These are phyloP conservation scores for Talaromyces nanjingensis DNA, from an alignment of 495 filamentous ascomycete species.

Conservation along the genomic window DNA sequence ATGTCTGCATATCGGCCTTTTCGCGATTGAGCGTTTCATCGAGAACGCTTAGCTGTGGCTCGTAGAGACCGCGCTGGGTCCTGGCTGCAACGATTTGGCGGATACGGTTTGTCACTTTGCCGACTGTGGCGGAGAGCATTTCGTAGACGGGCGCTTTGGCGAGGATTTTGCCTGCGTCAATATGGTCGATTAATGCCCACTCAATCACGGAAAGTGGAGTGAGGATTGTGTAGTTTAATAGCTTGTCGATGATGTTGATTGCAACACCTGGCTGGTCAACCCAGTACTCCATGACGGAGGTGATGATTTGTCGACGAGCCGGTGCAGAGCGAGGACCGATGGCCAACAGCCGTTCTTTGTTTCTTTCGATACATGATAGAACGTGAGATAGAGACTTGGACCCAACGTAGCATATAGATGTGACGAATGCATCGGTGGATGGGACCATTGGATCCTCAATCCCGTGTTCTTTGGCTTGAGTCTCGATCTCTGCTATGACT, in stretches of 20 bases:
- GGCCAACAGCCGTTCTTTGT: constrained; percentile 80
- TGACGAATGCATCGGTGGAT: constrained; percentile 89
- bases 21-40: constrained; percentile 61
- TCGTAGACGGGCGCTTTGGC: constrained; percentile 74
- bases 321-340: constrained; percentile 64
- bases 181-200: constrained; percentile 69
- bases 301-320: constrained; percentile 81
- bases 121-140: constrained; percentile 77
- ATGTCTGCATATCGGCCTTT: constrained; percentile 60
- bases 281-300: constrained; percentile 90
- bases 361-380: constrained; percentile 90
- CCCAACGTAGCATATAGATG: constrained; percentile 83
- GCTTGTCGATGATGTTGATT: constrained; percentile 89
- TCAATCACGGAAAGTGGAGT: constrained; percentile 74
- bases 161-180: constrained; percentile 61
- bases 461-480: constrained; percentile 57
- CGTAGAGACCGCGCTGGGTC: constrained; percentile 44
- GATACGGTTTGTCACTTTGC: constrained; percentile 86
- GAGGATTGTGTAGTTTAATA: constrained; percentile 95
- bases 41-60: constrained; percentile 54
- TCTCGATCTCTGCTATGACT: constrained; percentile 68
- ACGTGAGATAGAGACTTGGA: constrained; percentile 95
- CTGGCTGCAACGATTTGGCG: constrained; percentile 69
- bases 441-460: constrained; percentile 67
- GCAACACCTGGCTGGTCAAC: constrained; percentile 85